phyloP scores from a whole-genome alignment of 2,329 filamentous ascomycete species.

The Fusarium veterinarium region DNA sequence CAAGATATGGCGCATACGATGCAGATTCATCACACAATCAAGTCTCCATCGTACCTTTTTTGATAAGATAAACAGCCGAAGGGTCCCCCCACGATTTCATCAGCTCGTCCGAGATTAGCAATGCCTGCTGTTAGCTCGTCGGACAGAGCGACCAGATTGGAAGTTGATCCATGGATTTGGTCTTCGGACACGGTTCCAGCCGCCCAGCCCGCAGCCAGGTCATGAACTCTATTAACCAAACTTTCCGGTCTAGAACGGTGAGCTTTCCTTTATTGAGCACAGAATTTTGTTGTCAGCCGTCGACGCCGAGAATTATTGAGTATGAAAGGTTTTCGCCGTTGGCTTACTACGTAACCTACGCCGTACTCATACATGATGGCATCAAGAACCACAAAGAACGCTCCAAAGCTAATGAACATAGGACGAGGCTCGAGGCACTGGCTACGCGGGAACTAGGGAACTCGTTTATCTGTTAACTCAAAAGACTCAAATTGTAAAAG shows the following conservation, averaged over 20 bases:
- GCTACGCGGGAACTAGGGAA: slow-evolving; percentile 41
- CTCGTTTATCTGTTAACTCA: slow-evolving; percentile 33
- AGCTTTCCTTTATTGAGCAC: slow-evolving; percentile 14
- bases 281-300: slow-evolving; percentile 3
- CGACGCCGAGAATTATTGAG: slow-evolving; percentile 8
- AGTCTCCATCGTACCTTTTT: not conserved
- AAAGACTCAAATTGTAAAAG: slow-evolving; percentile 24
- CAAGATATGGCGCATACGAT: slow-evolving; percentile 35
- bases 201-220: slow-evolving; percentile 21
- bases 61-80: slow-evolving; percentile 40
- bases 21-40: slow-evolving; percentile 13
- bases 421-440: slow-evolving; percentile 27
- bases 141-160: slow-evolving; percentile 37
- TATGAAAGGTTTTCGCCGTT: slow-evolving; percentile 2
- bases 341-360: not conserved
- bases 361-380: slow-evolving; percentile 17
- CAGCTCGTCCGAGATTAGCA: slow-evolving; percentile 31
- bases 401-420: slow-evolving; percentile 12
- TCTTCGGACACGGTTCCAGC: slow-evolving; percentile 27
- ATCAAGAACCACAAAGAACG: slow-evolving; percentile 23
- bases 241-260: slow-evolving; percentile 29
- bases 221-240: slow-evolving; percentile 32
- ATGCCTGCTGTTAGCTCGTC: slow-evolving; percentile 28
- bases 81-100: slow-evolving; percentile 38
- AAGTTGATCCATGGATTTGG: slow-evolving; percentile 29